phyloP scores from a whole-genome alignment of 306 rosid genomes.

The Castanospermum australe region DNA sequence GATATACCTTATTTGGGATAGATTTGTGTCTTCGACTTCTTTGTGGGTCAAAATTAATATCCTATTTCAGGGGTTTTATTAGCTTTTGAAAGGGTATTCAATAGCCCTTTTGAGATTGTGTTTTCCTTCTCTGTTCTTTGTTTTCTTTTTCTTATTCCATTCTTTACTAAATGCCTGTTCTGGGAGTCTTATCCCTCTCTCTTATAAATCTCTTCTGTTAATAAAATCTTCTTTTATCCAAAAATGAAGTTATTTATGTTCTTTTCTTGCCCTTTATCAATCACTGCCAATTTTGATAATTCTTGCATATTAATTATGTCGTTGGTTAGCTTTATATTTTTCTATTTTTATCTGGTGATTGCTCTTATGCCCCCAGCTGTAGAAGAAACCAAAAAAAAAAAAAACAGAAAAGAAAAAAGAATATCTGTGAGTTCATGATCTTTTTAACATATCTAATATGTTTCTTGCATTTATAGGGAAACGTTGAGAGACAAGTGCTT shows the following conservation, averaged over 20 bases:
- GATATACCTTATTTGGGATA: not conserved
- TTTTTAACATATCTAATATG: slow-evolving; percentile 5
- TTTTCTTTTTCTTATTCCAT: not conserved
- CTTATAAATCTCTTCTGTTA: not conserved
- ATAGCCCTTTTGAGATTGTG: not conserved
- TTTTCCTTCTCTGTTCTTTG: not conserved
- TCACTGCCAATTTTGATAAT: not conserved
- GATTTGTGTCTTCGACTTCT: not conserved
- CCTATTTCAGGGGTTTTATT: not conserved
- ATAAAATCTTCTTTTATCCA: not conserved
- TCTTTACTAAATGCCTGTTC: not conserved
- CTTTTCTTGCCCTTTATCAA: not conserved
- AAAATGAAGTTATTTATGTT: not conserved
- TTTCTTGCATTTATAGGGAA: slow-evolving; percentile 54
- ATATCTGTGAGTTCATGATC: not conserved
- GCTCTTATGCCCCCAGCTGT: not conserved
- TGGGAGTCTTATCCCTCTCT: not conserved
- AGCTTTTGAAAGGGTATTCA: not conserved
- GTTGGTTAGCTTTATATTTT: not conserved
- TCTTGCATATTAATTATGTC: not conserved
- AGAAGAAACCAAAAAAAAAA: not conserved
- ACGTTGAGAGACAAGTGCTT: slow-evolving; percentile 85
- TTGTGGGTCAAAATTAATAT: not conserved
- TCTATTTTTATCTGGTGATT: not conserved
- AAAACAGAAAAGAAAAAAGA: not conserved